Percentiles rank a stretch among this genome's conserved stretches.
phyloP scores from a whole-genome alignment of 129 eudicot genomes.

The Flaveria sonorensis region DNA sequence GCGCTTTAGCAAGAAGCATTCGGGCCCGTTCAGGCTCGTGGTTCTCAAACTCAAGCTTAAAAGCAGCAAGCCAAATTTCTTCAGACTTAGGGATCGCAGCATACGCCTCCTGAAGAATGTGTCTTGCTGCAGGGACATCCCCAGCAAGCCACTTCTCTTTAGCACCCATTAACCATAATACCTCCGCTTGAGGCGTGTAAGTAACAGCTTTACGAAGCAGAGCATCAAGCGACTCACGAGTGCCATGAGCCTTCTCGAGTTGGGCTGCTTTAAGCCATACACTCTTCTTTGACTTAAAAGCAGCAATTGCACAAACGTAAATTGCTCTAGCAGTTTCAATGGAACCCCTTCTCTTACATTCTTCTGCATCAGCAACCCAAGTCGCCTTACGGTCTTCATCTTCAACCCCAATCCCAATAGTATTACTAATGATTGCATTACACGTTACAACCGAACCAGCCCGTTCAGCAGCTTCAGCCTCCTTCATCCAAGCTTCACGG shows the following conservation, averaged over 20 bases:
- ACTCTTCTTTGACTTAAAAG: conserved; percentile 77
- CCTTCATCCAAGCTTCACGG: conserved; percentile 93
- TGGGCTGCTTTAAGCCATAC: conserved; percentile 97
- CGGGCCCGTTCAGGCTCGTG: conserved; percentile 86
- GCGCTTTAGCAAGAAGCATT: conserved; percentile 91
- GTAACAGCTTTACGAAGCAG: conserved; percentile 86
- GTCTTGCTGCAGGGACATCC: conserved; percentile 87
- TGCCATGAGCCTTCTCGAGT: conserved; percentile 92
- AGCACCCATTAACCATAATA: conserved; percentile 95
- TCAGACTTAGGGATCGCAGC: conserved; percentile 87
- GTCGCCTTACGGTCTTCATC: conserved; percentile 92
- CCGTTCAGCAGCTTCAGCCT: conserved; percentile 93
- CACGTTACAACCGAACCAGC: conserved; percentile 90
- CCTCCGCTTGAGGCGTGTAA: conserved; percentile 88
- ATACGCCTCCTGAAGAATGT: conserved; percentile 85
- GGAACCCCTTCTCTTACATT: conserved; percentile 91
- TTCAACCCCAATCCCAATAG: conserved; percentile 88
- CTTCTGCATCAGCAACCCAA: conserved; percentile 98
- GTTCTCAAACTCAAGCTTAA: conserved; percentile 93
- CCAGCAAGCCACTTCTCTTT: conserved; percentile 99
- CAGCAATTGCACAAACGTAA: conserved; percentile 77
- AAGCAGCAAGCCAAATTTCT: conserved; percentile 97
- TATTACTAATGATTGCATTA: conserved; percentile 75
- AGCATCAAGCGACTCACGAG: conserved; percentile 82
- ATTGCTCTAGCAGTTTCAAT: conserved; percentile 92